Evolutionary conservation across 2,329 filamentous ascomycete genomes (phyloP), one percentile per base, ranked within the genome.

Genomic region (Claviceps capensis): DNA sequence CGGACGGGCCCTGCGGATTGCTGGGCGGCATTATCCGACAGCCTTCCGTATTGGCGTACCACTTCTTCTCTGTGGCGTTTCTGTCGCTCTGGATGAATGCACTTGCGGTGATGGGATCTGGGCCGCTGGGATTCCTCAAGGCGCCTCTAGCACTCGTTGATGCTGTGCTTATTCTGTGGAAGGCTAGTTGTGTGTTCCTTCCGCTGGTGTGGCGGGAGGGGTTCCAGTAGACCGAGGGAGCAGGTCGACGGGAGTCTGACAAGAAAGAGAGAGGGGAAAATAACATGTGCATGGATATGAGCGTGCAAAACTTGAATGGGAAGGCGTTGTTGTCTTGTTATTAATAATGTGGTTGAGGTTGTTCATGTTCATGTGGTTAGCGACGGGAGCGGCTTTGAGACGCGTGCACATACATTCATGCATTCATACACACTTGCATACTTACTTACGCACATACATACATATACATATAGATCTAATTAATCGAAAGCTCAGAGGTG

Each of bases 11-110:
- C 2, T 82, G 85, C 46, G 86, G 86, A 34, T 72, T 98, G 54
- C 75, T 98, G 8, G 88, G 81, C 0, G 93, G 89, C 14, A 77
- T 97, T 53, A 83, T 95, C 58, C 78, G 83, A 48, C 78, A 82
- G 51, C 93, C 93, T 0, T 67, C 82, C 49, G 77, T 89, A 41
- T 80, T 98, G 41, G 83, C 93, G 60, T 86, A 85, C 65, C 93
- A 98, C 69, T 98, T 98, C 72, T 98, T 96, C 71, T 80, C 83
- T 30, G 93, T 98, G 36, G 93, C 93, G 2, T 82, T 97, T 59
- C 78, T 95, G 58, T 82, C 85, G 26, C 88, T 97, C 58, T 94
- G 86, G 85, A 62, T 82, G 55, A 70, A 76, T 54, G 63, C 62
- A 4, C 59, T 68, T 44, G 64, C 67, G 8, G 62, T 72, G 51